Conservation (phyloP, 306 rosid species). For the Boehmeria nivea region DNA sequence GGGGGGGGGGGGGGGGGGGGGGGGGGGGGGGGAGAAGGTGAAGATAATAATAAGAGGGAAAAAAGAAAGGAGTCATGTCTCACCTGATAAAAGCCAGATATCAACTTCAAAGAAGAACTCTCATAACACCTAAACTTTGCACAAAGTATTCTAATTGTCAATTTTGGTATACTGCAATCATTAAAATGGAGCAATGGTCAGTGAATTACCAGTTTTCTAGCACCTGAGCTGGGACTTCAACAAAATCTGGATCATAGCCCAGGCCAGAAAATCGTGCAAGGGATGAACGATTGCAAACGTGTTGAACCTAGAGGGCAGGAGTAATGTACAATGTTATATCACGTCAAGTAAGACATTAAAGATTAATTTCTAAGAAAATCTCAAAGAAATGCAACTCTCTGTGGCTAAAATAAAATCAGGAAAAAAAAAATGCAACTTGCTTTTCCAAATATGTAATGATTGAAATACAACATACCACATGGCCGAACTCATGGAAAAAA, state of each 20-base stretch:
- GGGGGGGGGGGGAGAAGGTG: too few relatives aligned
- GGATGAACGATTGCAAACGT: slow-evolving; percentile 83
- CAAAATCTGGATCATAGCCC: slow-evolving; percentile 88
- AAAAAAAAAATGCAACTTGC: neutral
- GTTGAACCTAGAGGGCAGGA: slow-evolving; percentile 64
- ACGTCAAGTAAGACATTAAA: slow-evolving; percentile 14
- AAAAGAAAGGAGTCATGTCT: neutral
- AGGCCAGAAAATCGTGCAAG: slow-evolving; percentile 84
- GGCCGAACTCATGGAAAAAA: slow-evolving; percentile 95
- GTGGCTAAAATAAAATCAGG: neutral
- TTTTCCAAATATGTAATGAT: slow-evolving; percentile 17
- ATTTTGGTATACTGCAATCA: slow-evolving; percentile 15
- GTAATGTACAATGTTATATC: neutral
- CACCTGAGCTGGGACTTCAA: slow-evolving; percentile 84
- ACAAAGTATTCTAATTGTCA: slow-evolving; percentile 21
- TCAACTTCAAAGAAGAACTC: slow-evolving; percentile 67
- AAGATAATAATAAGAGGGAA: neutral
- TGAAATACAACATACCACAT: slow-evolving; percentile 69
- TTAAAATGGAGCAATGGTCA: slow-evolving; percentile 15
- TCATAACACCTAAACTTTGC: slow-evolving; percentile 69
- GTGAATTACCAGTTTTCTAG: slow-evolving; percentile 72
- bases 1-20: too few relatives aligned
- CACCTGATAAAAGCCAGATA: slow-evolving; percentile 94
- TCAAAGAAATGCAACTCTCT: neutral
- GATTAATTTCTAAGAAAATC: neutral